Percentiles rank a stretch among this genome's conserved stretches.
Evolutionary conservation across 2,329 filamentous ascomycete species (phyloP).

Genomic region (Hypomyces rosellus): DNA sequence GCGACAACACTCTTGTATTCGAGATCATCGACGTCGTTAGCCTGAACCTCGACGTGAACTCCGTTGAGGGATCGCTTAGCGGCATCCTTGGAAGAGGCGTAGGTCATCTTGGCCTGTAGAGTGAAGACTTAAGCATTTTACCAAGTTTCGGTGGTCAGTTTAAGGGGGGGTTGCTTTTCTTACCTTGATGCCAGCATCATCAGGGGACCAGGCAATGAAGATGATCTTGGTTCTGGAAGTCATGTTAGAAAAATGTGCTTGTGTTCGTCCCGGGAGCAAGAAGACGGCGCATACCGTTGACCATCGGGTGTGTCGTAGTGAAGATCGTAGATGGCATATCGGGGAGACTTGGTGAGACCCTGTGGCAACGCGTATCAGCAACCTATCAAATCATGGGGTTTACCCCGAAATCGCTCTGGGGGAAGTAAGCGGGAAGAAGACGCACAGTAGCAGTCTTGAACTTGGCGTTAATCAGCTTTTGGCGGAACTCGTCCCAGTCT

Average conservation of each 20-base stretch:
- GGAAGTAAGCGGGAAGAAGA: too few relatives aligned
- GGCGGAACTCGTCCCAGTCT: constrained; percentile 68
- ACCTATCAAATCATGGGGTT: too few relatives aligned
- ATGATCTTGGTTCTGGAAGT: constrained; percentile 63
- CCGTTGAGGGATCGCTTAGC: constrained; percentile 75
- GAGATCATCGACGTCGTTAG: constrained; percentile 78
- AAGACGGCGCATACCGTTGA: constrained; percentile 50
- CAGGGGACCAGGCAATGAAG: constrained; percentile 74
- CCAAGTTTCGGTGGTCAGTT: not conserved
- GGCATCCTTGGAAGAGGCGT: constrained; percentile 81
- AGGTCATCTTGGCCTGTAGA: constrained; percentile 81
- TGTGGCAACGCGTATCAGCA: too few relatives aligned
- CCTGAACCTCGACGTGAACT: constrained; percentile 70
- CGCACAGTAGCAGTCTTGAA: constrained; percentile 63
- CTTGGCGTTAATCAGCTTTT: constrained; percentile 68
- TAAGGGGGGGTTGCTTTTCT: constrained; percentile 27
- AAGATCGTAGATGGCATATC: constrained; percentile 83
- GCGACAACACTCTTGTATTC: constrained; percentile 61
- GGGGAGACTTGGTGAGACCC: constrained; percentile 52
- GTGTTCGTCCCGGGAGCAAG: too few relatives aligned
- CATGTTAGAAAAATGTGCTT: not conserved
- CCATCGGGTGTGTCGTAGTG: constrained; percentile 66
- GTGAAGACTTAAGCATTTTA: constrained; percentile 6
- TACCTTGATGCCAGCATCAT: constrained; percentile 75
- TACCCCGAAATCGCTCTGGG: not conserved